Evolutionary conservation across 208 protist genomes (phyloP).

Genomic region (Blastocrithidia nonstop): DNA sequence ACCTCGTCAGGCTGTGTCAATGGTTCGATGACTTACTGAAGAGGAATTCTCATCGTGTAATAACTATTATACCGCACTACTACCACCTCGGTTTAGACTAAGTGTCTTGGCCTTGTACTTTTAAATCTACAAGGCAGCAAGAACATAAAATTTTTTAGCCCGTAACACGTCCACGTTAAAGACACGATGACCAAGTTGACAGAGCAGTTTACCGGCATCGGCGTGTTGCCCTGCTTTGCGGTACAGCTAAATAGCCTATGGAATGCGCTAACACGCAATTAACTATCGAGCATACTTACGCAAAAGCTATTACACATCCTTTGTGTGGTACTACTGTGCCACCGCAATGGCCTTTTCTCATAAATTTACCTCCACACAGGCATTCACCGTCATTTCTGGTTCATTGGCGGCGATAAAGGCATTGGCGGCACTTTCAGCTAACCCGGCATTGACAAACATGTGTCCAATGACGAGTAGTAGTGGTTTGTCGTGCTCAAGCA

Average conservation of each 20-base stretch:
- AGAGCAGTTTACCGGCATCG: constrained; percentile 88
- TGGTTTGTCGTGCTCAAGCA: constrained; percentile 82
- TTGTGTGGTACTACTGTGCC: constrained; percentile 75
- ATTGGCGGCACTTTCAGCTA: constrained; percentile 72
- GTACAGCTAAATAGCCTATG: constrained; percentile 93
- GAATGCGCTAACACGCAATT: constrained; percentile 69
- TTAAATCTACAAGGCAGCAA: constrained; percentile 92
- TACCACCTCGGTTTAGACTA: constrained; percentile 37
- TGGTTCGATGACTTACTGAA: constrained; percentile 40
- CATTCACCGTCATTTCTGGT: constrained; percentile 82
- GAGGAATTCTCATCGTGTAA: constrained; percentile 49
- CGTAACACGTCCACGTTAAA: constrained; percentile 62
- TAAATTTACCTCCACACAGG: constrained; percentile 89
- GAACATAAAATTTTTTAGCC: constrained; percentile 93
- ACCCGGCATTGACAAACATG: constrained; percentile 85
- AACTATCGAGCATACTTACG: constrained; percentile 83
- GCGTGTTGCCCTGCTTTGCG: constrained; percentile 89
- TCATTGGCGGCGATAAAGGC: constrained; percentile 86
- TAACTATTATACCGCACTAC: constrained; percentile 54
- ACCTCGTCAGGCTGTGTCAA: constrained; percentile 85
- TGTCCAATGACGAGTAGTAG: constrained; percentile 73
- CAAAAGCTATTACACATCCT: constrained; percentile 84
- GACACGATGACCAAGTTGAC: constrained; percentile 62
- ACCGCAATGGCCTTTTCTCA: constrained; percentile 85
- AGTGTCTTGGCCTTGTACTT: constrained; percentile 61